A percentile compares a stretch with the other conserved stretches of the same genome.
phyloP scores from a whole-genome alignment of 495 filamentous ascomycete genomes.

The Xylaria castorea region DNA sequence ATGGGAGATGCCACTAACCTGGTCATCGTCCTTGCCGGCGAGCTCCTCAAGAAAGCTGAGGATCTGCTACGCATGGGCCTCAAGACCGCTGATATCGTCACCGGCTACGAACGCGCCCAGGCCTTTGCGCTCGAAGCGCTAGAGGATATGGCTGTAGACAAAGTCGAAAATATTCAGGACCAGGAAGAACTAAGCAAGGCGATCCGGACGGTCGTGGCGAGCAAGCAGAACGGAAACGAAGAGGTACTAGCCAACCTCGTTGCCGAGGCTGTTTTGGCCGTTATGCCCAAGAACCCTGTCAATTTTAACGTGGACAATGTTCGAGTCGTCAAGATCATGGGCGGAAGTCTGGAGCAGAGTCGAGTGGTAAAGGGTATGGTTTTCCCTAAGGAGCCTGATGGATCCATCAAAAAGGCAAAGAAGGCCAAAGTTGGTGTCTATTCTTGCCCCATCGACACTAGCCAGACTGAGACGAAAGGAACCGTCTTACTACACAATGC shows the following conservation, averaged over 20 bases:
- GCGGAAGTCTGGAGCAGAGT: conserved; percentile 90
- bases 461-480: conserved; percentile 99
- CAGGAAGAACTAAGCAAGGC: conserved; percentile 89
- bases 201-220: conserved; percentile 91
- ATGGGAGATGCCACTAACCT: conserved; percentile 99
- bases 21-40: conserved; percentile 94
- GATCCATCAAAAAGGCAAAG: conserved; percentile 82
- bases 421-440: conserved; percentile 97
- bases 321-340: conserved; percentile 99
- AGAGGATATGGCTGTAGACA: conserved; percentile 90
- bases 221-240: conserved; percentile 94
- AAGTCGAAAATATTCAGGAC: conserved; percentile 81
- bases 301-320: conserved; percentile 99
- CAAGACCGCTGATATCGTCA: conserved; percentile 95
- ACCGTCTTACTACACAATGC: conserved; percentile 98
- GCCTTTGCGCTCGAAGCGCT: conserved; percentile 82
- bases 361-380: conserved; percentile 98
- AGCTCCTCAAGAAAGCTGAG: conserved; percentile 96
- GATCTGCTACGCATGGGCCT: conserved; percentile 93
- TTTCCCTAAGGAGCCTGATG: conserved; percentile 90
- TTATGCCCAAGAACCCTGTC: conserved; percentile 93
- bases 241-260: conserved; percentile 85
- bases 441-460: conserved; percentile 94
- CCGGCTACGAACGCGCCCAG: conserved; percentile 93
- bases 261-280: conserved; percentile 90